phyloP scores from a whole-genome alignment of 495 filamentous ascomycete species.

The Tuber microsphaerosporum region DNA sequence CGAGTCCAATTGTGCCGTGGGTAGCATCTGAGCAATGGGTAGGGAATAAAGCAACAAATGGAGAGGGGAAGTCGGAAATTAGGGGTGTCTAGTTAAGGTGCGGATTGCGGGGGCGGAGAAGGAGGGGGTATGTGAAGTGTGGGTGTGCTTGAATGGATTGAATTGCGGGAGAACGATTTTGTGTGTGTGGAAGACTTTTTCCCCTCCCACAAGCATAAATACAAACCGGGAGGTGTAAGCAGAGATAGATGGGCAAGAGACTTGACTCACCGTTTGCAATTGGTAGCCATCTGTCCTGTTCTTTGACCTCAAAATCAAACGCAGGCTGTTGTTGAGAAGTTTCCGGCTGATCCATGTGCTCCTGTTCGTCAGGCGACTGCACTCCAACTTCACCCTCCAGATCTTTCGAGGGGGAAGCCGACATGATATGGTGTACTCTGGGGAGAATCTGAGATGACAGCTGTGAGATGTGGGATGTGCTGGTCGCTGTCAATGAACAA shows the following conservation, averaged over 20 bases:
- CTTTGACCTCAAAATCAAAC: constrained; percentile 99
- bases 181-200: neutral
- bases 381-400: constrained; percentile 81
- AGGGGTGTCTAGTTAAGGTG: constrained; percentile 7
- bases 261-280: constrained; percentile 94
- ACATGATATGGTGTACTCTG: constrained; percentile 71
- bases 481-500: constrained; percentile 25
- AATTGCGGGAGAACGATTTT: neutral
- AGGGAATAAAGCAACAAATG: constrained; percentile 37
- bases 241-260: constrained; percentile 52
- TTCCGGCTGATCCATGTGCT: constrained; percentile 63
- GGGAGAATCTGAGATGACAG: constrained; percentile 21
- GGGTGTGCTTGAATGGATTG: neutral
- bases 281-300: constrained; percentile 98
- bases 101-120: constrained; percentile 34
- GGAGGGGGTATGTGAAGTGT: constrained; percentile 17
- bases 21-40: constrained; percentile 43
- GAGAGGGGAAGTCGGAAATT: constrained; percentile 14
- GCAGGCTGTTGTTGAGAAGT: constrained; percentile 55
- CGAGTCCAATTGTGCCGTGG: constrained; percentile 43
- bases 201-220: constrained; percentile 35
- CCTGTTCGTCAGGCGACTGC: constrained; percentile 83
- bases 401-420: constrained; percentile 87
- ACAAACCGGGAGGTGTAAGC: constrained; percentile 42
- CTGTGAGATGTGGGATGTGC: constrained; percentile 33